Conservation (phyloP, 768 basidiomycete genomes). For the Tylopilus felleus region DNA sequence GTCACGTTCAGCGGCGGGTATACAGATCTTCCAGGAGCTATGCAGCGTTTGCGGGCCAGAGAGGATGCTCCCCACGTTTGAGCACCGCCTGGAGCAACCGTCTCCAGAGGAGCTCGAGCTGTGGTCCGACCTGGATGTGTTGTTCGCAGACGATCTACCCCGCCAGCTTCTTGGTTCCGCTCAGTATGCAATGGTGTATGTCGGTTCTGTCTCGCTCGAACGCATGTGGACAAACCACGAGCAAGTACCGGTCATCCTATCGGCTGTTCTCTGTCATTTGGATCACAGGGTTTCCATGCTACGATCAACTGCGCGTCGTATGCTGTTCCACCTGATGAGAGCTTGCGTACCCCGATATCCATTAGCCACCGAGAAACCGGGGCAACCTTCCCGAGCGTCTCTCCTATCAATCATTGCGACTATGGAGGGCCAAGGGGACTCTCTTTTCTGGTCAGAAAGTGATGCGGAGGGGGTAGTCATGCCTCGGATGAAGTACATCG, state of each 20-base stretch:
- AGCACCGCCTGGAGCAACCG: conserved; percentile 61
- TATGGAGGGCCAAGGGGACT: conserved; percentile 57
- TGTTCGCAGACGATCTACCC: conserved; percentile 68
- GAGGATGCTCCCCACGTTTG: conserved; percentile 76
- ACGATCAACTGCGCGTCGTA: conserved; percentile 65
- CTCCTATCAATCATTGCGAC: conserved; percentile 49
- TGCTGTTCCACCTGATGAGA: conserved; percentile 82
- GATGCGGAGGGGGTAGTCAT: conserved; percentile 54
- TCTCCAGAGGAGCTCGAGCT: conserved; percentile 66
- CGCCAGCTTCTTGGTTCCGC: conserved; percentile 72
- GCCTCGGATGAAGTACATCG: conserved; percentile 66
- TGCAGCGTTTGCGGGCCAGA: conserved; percentile 81
- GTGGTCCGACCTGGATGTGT: conserved; percentile 74
- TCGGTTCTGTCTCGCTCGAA: conserved; percentile 73
- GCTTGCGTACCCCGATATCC: conserved; percentile 80
- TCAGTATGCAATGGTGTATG: conserved; percentile 84
- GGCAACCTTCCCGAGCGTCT: conserved; percentile 42
- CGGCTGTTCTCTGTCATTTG: conserved; percentile 75
- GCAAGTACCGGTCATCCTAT: conserved; percentile 72
- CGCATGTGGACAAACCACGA: conserved; percentile 71
- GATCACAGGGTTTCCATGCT: conserved; percentile 74
- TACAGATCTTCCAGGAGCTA: conserved; percentile 76
- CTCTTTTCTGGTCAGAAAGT: conserved; percentile 70
- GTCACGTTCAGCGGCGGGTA: conserved; percentile 70
- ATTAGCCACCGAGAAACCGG: conserved; percentile 59